Evolutionary conservation across 2,329 filamentous ascomycete genomes (phyloP).

Genomic region (Fusarium secorum): DNA sequence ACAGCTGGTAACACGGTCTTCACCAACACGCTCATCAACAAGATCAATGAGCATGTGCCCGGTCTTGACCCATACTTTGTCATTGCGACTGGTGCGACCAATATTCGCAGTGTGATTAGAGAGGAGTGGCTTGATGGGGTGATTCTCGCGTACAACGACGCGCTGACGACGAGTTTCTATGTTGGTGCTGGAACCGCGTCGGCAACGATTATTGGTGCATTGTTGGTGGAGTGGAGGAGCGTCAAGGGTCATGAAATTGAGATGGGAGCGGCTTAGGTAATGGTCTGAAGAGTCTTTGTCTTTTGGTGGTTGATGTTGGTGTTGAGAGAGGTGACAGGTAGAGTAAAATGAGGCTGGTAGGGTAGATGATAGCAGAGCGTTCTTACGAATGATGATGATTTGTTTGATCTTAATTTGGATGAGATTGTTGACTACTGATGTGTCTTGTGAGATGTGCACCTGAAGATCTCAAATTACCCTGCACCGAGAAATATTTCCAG

Average conservation of each 20-base stretch:
- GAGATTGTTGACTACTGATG: background rate
- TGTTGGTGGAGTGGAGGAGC: conserved; percentile 62
- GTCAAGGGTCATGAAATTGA: conserved; percentile 62
- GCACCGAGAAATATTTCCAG: background rate
- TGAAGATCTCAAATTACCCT: background rate
- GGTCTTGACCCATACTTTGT: conserved; percentile 46
- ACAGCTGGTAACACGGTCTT: conserved; percentile 60
- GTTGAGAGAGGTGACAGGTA: background rate
- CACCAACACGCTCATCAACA: conserved; percentile 54
- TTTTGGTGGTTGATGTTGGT: background rate
- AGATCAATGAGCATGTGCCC: conserved; percentile 49
- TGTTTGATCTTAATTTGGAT: background rate
- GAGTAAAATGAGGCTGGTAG: background rate
- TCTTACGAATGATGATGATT: background rate
- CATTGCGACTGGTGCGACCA: conserved; percentile 49
- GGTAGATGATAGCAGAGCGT: background rate
- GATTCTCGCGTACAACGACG: conserved; percentile 54
- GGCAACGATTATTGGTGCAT: conserved; percentile 52
- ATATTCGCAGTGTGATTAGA: conserved; percentile 43
- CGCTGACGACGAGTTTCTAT: conserved; percentile 53
- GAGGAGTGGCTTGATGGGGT: conserved; percentile 46
- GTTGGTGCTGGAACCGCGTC: conserved; percentile 55
- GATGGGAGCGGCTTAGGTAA: conserved; percentile 38
- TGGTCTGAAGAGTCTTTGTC: background rate
- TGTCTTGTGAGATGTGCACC: background rate